Percentiles rank a stretch among this genome's conserved stretches.
phyloP scores from a whole-genome alignment of 2,329 filamentous ascomycete genomes.

The Emergomyces pasteurianus region DNA sequence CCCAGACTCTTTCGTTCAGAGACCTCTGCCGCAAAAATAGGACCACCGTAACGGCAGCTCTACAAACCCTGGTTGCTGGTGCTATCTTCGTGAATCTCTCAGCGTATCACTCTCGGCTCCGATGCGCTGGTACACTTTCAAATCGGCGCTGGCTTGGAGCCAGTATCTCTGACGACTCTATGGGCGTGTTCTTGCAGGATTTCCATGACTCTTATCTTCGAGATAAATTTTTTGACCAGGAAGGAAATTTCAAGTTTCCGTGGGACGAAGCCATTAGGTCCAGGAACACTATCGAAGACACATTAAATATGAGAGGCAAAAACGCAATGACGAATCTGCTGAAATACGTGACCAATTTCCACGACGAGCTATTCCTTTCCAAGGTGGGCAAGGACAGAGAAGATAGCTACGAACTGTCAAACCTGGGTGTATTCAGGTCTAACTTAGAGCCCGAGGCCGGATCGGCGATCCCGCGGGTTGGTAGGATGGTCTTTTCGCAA shows the following conservation, averaged over 20 bases:
- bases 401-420: slow-evolving; percentile 35
- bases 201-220: slow-evolving; percentile 21
- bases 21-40: slow-evolving; percentile 24
- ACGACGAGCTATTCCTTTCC: slow-evolving; percentile 23
- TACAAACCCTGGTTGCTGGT: slow-evolving; percentile 30
- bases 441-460: not conserved
- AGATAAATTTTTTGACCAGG: slow-evolving; percentile 4
- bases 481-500: slow-evolving; percentile 36
- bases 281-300: slow-evolving; percentile 18
- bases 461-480: slow-evolving; percentile 17
- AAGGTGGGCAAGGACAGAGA: slow-evolving; percentile 29
- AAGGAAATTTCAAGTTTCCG: slow-evolving; percentile 14
- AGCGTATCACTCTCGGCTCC: slow-evolving; percentile 19
- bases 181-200: slow-evolving; percentile 29
- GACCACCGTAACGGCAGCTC: slow-evolving; percentile 31
- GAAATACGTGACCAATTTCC: slow-evolving; percentile 29
- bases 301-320: slow-evolving; percentile 18
- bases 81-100: slow-evolving; percentile 25
- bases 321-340: slow-evolving; percentile 28
- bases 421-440: slow-evolving; percentile 28
- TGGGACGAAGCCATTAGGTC: slow-evolving; percentile 25
- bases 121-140: slow-evolving; percentile 26
- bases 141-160: slow-evolving; percentile 25
- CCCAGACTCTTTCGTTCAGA: slow-evolving; percentile 19
- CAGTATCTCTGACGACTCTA: slow-evolving; percentile 23